A percentile compares a stretch with the other conserved stretches of the same genome.
These are phyloP conservation scores for Solanum boliviense DNA, from an alignment of 257 asterid species.

Conservation along the genomic window DNA sequence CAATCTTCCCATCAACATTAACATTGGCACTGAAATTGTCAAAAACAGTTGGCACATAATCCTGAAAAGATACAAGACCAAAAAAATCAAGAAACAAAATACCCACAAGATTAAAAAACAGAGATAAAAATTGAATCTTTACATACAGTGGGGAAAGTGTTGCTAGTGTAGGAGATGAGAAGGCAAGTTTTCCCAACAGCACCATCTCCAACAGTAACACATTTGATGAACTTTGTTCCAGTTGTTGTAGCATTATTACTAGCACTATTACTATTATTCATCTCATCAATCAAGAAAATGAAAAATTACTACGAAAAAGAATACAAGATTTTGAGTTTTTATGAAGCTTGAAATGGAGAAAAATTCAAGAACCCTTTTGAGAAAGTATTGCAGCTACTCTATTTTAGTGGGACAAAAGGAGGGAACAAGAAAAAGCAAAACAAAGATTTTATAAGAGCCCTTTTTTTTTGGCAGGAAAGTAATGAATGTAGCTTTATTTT, in stretches of 20 bases:
- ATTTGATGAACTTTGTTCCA: conserved; percentile 26
- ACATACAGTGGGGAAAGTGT: conserved; percentile 24
- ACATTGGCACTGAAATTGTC: conserved; percentile 37
- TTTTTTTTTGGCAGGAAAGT: conserved; percentile 10
- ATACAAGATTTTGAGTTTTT: background rate
- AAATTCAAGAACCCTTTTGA: background rate
- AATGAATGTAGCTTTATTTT: conserved; percentile 11
- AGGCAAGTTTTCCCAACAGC: conserved; percentile 37
- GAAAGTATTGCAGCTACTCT: background rate
- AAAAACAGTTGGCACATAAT: conserved; percentile 34
- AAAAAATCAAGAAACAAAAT: background rate
- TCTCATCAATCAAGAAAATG: background rate
- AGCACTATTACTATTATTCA: conserved; percentile 2
- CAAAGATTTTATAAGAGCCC: conserved; percentile 4
- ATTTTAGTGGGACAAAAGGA: background rate
- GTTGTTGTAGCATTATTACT: conserved; percentile 4
- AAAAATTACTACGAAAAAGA: background rate
- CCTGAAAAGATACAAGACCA: conserved; percentile 1
- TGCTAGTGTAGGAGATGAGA: conserved; percentile 34
- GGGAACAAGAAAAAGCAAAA: conserved; percentile 5
- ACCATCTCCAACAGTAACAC: conserved; percentile 37
- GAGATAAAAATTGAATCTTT: background rate
- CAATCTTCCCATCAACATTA: conserved; percentile 24
- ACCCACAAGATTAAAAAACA: background rate
- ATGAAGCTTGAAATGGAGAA: background rate